Percentiles rank a stretch among this genome's conserved stretches.
Evolutionary conservation across 208 protist species (phyloP).

Genomic region (Borovskyia barvae): DNA sequence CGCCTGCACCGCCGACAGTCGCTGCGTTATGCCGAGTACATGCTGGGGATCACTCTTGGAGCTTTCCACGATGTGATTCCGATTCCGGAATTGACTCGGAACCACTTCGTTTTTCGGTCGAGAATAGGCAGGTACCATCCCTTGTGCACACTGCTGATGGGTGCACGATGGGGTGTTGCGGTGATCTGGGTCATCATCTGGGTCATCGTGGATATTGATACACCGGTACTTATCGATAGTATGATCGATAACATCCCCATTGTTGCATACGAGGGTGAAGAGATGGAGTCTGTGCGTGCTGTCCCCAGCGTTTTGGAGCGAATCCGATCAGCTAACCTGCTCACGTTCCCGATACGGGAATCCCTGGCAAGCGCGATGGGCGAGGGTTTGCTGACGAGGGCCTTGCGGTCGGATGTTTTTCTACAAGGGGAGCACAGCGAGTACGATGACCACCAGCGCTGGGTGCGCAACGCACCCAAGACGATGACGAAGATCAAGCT

Average conservation of each 20-base stretch:
- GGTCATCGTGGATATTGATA: constrained; percentile 7
- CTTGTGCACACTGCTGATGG: constrained; percentile 18
- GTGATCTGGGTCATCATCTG: constrained; percentile 21
- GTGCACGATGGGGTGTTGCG: constrained; percentile 28
- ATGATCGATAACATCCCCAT: constrained; percentile 35
- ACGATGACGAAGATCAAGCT: constrained; percentile 37
- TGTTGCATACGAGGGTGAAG: constrained; percentile 22
- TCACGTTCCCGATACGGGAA: constrained; percentile 23
- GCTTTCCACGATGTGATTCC: constrained; percentile 35
- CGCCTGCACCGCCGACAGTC: constrained; percentile 16
- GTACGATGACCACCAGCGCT: constrained; percentile 4
- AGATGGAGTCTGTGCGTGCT: constrained; percentile 13
- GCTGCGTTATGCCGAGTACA: no score
- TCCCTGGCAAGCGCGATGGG: constrained; percentile 6
- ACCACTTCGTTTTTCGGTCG: constrained; percentile 20
- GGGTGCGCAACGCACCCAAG: constrained; percentile 29
- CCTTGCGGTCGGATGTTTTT: constrained; percentile 12
- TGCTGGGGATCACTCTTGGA: constrained; percentile 33
- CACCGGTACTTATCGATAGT: constrained; percentile 15
- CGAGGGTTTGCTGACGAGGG: constrained; percentile 5
- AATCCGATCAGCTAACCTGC: constrained; percentile 18
- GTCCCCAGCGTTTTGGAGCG: constrained; percentile 10
- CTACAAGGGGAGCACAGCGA: constrained; percentile 28
- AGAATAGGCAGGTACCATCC: constrained; percentile 2
- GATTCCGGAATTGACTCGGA: constrained; percentile 10